Evolutionary conservation across 1,284 basidiomycete genomes (phyloP).

Genomic region (Butyriboletus pseudospeciosus): DNA sequence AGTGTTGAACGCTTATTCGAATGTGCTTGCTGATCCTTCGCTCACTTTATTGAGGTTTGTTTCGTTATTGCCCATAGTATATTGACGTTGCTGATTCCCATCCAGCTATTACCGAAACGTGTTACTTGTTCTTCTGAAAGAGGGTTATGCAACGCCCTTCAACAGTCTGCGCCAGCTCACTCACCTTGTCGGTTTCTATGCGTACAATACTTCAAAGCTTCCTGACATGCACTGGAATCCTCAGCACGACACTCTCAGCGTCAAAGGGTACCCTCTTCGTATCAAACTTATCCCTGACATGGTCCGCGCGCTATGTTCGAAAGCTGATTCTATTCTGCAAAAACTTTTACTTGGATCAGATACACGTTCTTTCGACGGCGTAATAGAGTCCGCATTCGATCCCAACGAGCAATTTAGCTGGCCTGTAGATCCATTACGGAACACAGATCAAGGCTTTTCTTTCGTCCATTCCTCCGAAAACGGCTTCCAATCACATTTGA

Average conservation of each 20-base stretch:
- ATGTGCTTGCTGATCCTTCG: background rate
- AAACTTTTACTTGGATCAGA: background rate
- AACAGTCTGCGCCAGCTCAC: background rate
- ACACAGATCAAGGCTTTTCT: background rate
- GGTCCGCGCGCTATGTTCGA: background rate
- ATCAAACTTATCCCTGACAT: background rate
- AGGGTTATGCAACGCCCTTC: background rate
- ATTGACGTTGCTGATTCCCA: background rate
- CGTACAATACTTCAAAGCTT: background rate
- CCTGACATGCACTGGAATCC: background rate
- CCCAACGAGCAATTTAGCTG: background rate
- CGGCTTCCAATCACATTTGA: background rate
- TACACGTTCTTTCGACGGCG: background rate
- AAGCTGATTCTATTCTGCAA: background rate
- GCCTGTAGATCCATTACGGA: slow-evolving; percentile 1
- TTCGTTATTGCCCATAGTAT: no score
- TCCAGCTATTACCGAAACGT: background rate
- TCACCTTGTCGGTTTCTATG: background rate
- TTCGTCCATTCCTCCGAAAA: background rate
- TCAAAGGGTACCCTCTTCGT: background rate
- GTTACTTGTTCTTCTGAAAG: background rate
- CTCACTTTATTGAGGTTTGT: background rate
- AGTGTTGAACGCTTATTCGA: no score
- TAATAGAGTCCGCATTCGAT: background rate
- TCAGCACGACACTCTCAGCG: background rate